Conservation (phyloP, 139 green algal species). For the Ettlia oleoabundans region DNA sequence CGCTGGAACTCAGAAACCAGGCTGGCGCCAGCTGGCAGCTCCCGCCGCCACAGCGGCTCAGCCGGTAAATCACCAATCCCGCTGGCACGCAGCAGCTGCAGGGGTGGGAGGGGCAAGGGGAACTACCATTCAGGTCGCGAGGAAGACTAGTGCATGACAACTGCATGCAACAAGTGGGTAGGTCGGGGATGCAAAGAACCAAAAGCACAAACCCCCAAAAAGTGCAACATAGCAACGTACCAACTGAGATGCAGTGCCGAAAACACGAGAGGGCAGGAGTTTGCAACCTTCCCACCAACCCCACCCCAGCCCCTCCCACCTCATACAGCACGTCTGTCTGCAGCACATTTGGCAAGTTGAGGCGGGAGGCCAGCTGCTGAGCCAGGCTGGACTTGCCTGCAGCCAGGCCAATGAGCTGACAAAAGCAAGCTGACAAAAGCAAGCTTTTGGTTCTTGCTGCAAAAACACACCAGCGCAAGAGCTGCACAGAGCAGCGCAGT, state of each 20-base stretch:
- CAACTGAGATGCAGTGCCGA: no score
- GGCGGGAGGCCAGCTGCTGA: constrained; percentile 87
- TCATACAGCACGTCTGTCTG: constrained; percentile 90
- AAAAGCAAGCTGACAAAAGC: no score
- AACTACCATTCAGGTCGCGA: background rate
- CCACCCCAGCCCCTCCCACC: constrained; percentile 38
- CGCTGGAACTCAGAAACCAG: constrained; percentile 59
- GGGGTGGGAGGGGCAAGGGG: background rate
- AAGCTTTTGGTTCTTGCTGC: no score
- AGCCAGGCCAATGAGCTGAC: no score
- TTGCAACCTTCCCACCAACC: background rate
- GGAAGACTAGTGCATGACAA: background rate
- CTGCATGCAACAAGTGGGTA: background rate
- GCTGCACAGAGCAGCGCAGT: no score
- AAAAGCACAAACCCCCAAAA: no score
- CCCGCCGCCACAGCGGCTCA: constrained; percentile 61
- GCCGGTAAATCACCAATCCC: constrained; percentile 15
- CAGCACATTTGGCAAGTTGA: constrained; percentile 96
- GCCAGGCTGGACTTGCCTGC: constrained; percentile 91
- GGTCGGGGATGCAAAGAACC: background rate
- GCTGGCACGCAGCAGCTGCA: constrained; percentile 49
- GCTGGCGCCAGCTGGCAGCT: constrained; percentile 14
- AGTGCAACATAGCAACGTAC: no score
- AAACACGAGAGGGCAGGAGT: no score
- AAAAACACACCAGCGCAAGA: no score